Evolutionary conservation across 768 basidiomycete species (phyloP).

Genomic region (Rhodotorula toruloides): DNA sequence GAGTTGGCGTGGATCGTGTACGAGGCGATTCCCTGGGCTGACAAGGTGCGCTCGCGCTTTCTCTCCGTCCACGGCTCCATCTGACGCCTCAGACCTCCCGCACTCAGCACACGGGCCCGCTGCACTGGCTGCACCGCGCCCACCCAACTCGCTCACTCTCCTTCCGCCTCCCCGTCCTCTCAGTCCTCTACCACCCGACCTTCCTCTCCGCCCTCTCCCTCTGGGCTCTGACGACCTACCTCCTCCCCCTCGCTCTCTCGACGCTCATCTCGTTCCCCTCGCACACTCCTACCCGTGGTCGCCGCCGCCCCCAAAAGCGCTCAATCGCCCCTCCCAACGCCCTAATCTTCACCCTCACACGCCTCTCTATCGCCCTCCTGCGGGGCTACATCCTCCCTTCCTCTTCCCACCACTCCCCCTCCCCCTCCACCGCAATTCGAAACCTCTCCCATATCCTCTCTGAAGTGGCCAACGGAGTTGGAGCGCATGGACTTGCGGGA

Average conservation of each 20-base stretch:
- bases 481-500: slow-evolving; percentile 3
- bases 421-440: neutral
- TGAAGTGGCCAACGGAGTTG: slow-evolving; percentile 17
- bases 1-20: slow-evolving; percentile 21
- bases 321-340: slow-evolving; percentile 21
- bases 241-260: slow-evolving; percentile 21
- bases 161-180: slow-evolving; percentile 22
- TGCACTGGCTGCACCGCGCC: slow-evolving; percentile 16
- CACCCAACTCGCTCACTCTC: neutral
- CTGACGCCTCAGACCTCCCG: neutral
- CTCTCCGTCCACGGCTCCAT: no score
- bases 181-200: slow-evolving; percentile 24
- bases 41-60: slow-evolving; percentile 10
- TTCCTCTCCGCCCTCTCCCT: slow-evolving; percentile 20
- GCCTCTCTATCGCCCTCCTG: slow-evolving; percentile 26
- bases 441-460: neutral
- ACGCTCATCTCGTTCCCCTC: slow-evolving; percentile 27
- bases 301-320: neutral
- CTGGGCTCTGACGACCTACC: slow-evolving; percentile 14
- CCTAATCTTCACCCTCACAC: slow-evolving; percentile 24
- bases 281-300: neutral
- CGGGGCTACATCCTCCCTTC: slow-evolving; percentile 21
- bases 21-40: slow-evolving; percentile 23
- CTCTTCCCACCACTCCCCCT: neutral
- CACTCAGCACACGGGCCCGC: slow-evolving; percentile 22